Conservation (phyloP, 1,284 basidiomycete genomes). For the Boletus smithii region DNA sequence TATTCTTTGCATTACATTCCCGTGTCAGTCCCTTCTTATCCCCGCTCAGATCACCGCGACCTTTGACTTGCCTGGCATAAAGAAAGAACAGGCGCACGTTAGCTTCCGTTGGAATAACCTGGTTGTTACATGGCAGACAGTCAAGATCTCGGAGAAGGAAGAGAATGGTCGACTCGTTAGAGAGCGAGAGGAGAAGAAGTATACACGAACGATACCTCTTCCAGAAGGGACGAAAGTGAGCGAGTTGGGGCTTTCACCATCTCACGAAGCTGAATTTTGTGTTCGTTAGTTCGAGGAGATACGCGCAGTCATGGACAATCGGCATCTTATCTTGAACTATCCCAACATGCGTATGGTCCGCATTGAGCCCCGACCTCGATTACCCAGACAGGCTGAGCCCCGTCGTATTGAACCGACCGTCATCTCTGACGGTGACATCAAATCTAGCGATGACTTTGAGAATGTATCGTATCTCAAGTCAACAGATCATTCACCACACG, state of each 20-base stretch:
- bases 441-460: conserved; percentile 31
- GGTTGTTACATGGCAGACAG: conserved; percentile 64
- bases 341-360: conserved; percentile 59
- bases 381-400: conserved; percentile 27
- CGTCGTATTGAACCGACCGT: conserved; percentile 33
- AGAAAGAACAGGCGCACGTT: conserved; percentile 69
- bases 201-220: conserved; percentile 45
- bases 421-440: conserved; percentile 31
- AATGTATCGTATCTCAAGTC: conserved; percentile 27
- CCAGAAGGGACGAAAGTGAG: conserved; percentile 48
- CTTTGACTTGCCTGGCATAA: conserved; percentile 63
- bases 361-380: conserved; percentile 39
- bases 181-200: conserved; percentile 56
- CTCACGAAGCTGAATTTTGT: conserved; percentile 5
- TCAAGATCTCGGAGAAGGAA: conserved; percentile 54
- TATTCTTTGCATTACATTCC: conserved; percentile 11
- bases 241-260: background rate
- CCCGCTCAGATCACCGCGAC: conserved; percentile 39
- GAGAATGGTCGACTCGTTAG: conserved; percentile 57
- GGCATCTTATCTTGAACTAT: conserved; percentile 57
- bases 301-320: conserved; percentile 56
- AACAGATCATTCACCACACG: conserved; percentile 25
- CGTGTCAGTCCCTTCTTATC: conserved; percentile 23
- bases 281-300: conserved; percentile 62
- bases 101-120: conserved; percentile 61